Conservation (phyloP, 1,284 basidiomycete species). For the Albatrellus sp. region DNA sequence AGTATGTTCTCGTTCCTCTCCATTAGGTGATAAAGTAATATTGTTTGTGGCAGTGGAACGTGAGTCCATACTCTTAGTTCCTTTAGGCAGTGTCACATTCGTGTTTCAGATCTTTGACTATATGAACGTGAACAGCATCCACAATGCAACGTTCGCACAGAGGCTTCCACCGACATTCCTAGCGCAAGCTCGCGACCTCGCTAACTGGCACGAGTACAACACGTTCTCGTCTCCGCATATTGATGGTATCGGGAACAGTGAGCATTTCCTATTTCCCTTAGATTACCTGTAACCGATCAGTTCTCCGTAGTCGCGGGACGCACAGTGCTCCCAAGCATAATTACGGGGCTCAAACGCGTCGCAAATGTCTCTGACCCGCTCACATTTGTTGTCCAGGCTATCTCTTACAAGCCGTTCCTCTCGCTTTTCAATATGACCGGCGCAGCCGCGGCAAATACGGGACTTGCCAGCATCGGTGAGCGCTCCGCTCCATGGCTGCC, state of each 20-base stretch:
- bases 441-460: conserved; percentile 17
- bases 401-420: conserved; percentile 44
- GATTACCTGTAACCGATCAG: neutral
- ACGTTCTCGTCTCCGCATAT: conserved; percentile 28
- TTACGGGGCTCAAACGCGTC: conserved; percentile 28
- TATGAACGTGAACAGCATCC: conserved; percentile 40
- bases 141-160: conserved; percentile 26
- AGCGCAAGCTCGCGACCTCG: conserved; percentile 28
- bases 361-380: conserved; percentile 29
- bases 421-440: conserved; percentile 41
- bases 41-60: conserved; percentile 21
- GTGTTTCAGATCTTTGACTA: conserved; percentile 31
- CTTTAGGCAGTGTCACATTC: neutral
- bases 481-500: neutral
- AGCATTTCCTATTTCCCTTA: conserved; percentile 8
- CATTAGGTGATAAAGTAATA: no score
- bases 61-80: conserved; percentile 11
- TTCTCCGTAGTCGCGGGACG: conserved; percentile 27
- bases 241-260: conserved; percentile 30
- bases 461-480: conserved; percentile 24
- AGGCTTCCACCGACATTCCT: conserved; percentile 21
- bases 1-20: conserved; percentile 13
- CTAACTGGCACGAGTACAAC: conserved; percentile 38
- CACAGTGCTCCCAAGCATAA: conserved; percentile 31
- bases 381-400: conserved; percentile 29